phyloP scores from a whole-genome alignment of 208 protist genomes.

The Wallacemonas sp. region DNA sequence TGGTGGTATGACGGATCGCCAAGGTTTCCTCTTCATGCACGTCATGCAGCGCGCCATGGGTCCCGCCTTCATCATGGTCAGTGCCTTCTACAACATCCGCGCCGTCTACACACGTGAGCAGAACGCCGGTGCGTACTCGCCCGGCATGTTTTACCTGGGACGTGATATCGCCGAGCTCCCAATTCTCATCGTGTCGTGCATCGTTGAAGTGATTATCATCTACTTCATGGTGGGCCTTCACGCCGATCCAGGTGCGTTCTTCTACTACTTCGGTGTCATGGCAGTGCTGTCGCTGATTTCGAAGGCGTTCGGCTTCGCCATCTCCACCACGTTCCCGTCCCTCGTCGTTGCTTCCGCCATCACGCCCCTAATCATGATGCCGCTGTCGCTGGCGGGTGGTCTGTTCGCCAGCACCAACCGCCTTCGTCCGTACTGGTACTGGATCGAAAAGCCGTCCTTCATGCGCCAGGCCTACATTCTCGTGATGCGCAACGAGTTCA shows the following conservation, averaged over 20 bases:
- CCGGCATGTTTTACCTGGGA: conserved; percentile 53
- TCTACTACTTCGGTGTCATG: conserved; percentile 58
- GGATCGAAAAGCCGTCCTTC: conserved; percentile 75
- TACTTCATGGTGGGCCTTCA: conserved; percentile 71
- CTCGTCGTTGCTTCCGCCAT: conserved; percentile 45
- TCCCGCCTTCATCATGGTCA: conserved; percentile 55
- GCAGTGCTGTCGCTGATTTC: conserved; percentile 49
- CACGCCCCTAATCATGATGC: conserved; percentile 61
- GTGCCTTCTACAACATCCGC: conserved; percentile 40
- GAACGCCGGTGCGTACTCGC: conserved; percentile 63
- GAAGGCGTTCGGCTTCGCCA: conserved; percentile 52
- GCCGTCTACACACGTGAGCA: conserved; percentile 73
- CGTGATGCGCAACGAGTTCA: conserved; percentile 65
- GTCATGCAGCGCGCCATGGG: conserved; percentile 64
- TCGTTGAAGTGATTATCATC: conserved; percentile 52
- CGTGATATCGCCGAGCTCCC: conserved; percentile 54
- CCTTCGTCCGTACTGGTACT: conserved; percentile 81
- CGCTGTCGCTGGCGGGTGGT: conserved; percentile 60
- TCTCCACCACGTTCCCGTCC: conserved; percentile 42
- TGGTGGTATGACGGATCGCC: conserved; percentile 54
- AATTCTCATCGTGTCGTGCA: conserved; percentile 35
- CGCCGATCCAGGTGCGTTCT: conserved; percentile 43
- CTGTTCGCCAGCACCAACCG: conserved; percentile 63
- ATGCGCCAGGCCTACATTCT: conserved; percentile 71
- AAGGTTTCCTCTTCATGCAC: conserved; percentile 71